Base-by-base conservation (phyloP, 306 rosid species). In the Castanopsis chinensis region DNA sequence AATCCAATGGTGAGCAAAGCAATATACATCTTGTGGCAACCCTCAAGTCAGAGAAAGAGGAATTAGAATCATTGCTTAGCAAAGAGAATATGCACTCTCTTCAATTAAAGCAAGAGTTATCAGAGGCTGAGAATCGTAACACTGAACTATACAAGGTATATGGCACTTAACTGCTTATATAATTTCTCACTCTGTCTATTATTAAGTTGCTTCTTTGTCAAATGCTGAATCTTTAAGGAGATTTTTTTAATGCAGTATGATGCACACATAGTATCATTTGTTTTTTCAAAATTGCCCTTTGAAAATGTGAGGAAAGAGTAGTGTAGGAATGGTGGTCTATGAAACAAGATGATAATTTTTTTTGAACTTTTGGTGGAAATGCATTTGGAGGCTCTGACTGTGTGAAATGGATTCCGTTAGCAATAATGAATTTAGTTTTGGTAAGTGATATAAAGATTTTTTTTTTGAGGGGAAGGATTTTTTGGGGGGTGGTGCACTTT, bases 141-240 rank as follows among this genome's bases (percentile, higher is more conserved):
- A 54, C 93, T 28, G 97, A 94, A 64, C 94, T 94, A 25, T 94
- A 92, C 90, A 92, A 92, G 97, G 97, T 93, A 87, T 63, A 71
- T 57, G 60, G 71, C 23, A 49, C 53, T 41, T 41, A 41, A 0
- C 45, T 54, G 56, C 68, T 64, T 49, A 5, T 23, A 43, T 57
- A 78, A 70, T 19, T 57, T 49, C 53, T 49, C 17, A 10, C 54
- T n/a, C 32, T 35, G 60, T 76, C 58, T 65, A 65, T 18, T 35
- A 19, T 33, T 35, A 32, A 63, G 21, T 67, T 13, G 33, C 41
- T 28, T 64, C 70, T 67, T 67, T 67, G 52, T 33, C 72, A 19
- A n/a, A n/a, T 33, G 51, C 72, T 35, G 52, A 67, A 17, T 67
- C 6, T 18, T 5, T 67, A 6, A 35, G 27, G 72, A 35, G 52